These are phyloP conservation scores for Yamadazyma mexicana DNA, from an alignment of 1,139 yeast species.

Conservation along the genomic window DNA sequence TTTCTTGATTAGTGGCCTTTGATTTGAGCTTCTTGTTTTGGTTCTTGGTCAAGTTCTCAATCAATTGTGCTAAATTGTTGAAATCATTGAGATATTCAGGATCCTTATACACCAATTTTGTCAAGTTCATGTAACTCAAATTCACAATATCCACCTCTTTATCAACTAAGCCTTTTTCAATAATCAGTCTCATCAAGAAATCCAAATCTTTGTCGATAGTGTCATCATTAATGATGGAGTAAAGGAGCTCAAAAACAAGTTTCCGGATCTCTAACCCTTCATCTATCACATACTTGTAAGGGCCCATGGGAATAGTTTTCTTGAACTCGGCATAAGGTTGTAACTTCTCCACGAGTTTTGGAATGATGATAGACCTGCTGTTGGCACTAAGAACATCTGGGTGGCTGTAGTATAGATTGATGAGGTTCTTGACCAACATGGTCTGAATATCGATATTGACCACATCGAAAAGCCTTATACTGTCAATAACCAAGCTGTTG, in stretches of 20 bases:
- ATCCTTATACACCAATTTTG: conserved; percentile 24
- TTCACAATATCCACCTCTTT: conserved; percentile 41
- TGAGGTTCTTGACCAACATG: conserved; percentile 16
- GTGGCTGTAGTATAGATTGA: conserved; percentile 48
- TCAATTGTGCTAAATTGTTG: conserved; percentile 21
- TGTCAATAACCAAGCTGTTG: conserved; percentile 14
- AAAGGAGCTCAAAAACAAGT: conserved; percentile 69
- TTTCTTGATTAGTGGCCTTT: conserved; percentile 46
- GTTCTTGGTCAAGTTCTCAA: conserved; percentile 26
- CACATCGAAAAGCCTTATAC: conserved; percentile 21
- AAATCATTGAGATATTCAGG: conserved; percentile 21
- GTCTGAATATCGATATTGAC: conserved; percentile 45
- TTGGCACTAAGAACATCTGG: conserved; percentile 55
- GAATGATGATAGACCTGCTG: conserved; percentile 45
- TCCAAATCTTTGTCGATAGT: conserved; percentile 22
- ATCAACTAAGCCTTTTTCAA: conserved; percentile 36
- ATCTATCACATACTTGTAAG: conserved; percentile 80
- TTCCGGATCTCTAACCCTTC: conserved; percentile 77
- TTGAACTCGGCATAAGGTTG: conserved; percentile 57
- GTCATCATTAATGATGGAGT: conserved; percentile 44
- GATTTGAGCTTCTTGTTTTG: conserved; percentile 37
- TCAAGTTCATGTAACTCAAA: conserved; percentile 35
- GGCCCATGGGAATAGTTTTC: conserved; percentile 78
- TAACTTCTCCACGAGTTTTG: conserved; percentile 56
- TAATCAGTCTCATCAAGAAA: conserved; percentile 27